A percentile compares a stretch with the other conserved stretches of the same genome.
Evolutionary conservation across 1,284 basidiomycete genomes (phyloP).

Genomic region (Ceratobasidium papillatum): DNA sequence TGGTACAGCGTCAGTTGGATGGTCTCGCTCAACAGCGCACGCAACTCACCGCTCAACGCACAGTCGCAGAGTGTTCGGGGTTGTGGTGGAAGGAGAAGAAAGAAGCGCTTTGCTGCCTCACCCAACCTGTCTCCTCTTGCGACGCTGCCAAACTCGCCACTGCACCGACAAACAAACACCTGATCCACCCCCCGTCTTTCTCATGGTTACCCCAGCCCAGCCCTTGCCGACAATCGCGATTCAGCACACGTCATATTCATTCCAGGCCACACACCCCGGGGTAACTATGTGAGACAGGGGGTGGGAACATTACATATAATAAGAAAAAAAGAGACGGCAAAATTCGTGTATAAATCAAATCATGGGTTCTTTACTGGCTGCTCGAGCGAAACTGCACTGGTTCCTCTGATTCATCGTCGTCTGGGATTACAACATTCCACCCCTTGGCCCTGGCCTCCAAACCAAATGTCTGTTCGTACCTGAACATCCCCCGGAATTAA

Average conservation of each 20-base stretch:
- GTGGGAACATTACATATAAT: background rate
- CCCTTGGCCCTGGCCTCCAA: background rate
- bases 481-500: background rate
- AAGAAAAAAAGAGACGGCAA: no score
- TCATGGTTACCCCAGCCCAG: background rate
- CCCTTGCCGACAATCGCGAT: no score
- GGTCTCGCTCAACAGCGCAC: background rate
- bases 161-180: conserved; percentile 10
- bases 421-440: background rate
- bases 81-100: background rate
- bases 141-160: conserved; percentile 10
- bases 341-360: background rate
- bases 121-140: background rate
- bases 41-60: conserved; percentile 11
- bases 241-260: background rate
- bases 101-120: background rate
- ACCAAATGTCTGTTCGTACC: background rate
- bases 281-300: conserved; percentile 10
- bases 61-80: background rate
- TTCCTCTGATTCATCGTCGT: conserved; percentile 1
- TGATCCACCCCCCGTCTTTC: background rate
- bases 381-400: background rate
- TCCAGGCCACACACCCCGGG: background rate
- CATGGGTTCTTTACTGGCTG: background rate
- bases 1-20: background rate